Conservation (phyloP, 1,284 basidiomycete genomes). For the Ustilago nuda region DNA sequence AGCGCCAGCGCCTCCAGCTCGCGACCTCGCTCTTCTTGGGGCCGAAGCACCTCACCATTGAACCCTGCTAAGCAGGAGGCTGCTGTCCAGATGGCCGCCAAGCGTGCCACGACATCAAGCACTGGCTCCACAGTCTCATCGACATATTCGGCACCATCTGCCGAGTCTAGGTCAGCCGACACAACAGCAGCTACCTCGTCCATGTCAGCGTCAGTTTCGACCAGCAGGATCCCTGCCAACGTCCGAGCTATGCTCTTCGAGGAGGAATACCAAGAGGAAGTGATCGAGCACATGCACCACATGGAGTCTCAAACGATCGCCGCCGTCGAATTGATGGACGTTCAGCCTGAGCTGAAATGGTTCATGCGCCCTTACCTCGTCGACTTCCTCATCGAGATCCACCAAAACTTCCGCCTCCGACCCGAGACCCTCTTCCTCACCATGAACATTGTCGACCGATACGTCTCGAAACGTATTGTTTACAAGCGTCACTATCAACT, state of each 20-base stretch:
- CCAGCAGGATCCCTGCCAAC: slow-evolving; percentile 33
- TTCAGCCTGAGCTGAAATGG: slow-evolving; percentile 90
- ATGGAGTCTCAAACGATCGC: slow-evolving; percentile 94
- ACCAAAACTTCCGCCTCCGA: slow-evolving; percentile 87
- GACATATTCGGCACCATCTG: slow-evolving; percentile 29
- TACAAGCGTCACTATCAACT: slow-evolving; percentile 99
- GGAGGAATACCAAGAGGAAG: slow-evolving; percentile 94
- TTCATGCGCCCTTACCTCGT: slow-evolving; percentile 98
- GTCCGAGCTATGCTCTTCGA: slow-evolving; percentile 72
- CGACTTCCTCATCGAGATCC: slow-evolving; percentile 98
- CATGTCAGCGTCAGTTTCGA: slow-evolving; percentile 23
- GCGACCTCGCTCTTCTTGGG: slow-evolving; percentile 42
- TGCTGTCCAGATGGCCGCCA: slow-evolving; percentile 46
- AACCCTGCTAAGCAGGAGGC: slow-evolving; percentile 43
- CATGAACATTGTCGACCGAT: slow-evolving; percentile 98
- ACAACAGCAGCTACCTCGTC: slow-evolving; percentile 45
- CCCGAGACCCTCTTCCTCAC: slow-evolving; percentile 98
- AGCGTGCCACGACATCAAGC: slow-evolving; percentile 43
- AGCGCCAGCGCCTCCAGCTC: slow-evolving; percentile 32
- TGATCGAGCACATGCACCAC: slow-evolving; percentile 90
- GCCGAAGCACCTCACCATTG: slow-evolving; percentile 42
- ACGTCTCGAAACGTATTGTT: slow-evolving; percentile 96
- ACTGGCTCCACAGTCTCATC: slow-evolving; percentile 31
- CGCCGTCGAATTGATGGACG: slow-evolving; percentile 93
- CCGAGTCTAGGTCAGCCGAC: slow-evolving; percentile 35